Percentiles rank a stretch among this genome's conserved stretches.
Evolutionary conservation across 2,329 filamentous ascomycete genomes (phyloP).

Genomic region (Pseudonectria foliicola): DNA sequence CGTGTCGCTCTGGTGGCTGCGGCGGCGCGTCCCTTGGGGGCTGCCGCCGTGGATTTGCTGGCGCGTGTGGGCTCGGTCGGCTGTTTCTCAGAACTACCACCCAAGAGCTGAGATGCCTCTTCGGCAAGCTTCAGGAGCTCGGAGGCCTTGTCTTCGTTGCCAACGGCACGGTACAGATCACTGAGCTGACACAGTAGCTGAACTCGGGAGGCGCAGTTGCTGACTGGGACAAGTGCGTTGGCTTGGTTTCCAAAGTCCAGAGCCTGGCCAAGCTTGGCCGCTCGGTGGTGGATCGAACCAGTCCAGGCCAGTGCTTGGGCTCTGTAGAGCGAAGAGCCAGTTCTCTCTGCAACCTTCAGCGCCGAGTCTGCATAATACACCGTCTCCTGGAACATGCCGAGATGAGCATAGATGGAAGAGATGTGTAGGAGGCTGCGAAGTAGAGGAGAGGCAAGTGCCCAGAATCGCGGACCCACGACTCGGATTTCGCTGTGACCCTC

Average conservation of each 20-base stretch:
- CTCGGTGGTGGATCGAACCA: conserved; percentile 47
- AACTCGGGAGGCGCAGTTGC: conserved; percentile 29
- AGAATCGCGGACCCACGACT: conserved; percentile 56
- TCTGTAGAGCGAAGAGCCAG: conserved; percentile 53
- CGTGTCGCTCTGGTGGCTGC: conserved; percentile 19
- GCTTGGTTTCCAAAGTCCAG: conserved; percentile 47
- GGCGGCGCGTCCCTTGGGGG: conserved; percentile 11
- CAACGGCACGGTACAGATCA: conserved; percentile 45
- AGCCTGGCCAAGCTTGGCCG: conserved; percentile 53
- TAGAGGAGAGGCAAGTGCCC: conserved; percentile 69
- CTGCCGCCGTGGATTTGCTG: conserved; percentile 6
- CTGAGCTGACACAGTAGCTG: conserved; percentile 48
- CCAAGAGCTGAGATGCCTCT: conserved; percentile 33
- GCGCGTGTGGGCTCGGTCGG: conserved; percentile 4
- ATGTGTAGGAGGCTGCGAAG: conserved; percentile 66
- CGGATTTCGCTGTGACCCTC: conserved; percentile 11
- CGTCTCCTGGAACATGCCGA: conserved; percentile 83
- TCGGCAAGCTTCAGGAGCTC: conserved; percentile 44
- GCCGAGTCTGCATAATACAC: conserved; percentile 83
- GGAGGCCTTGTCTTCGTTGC: conserved; percentile 36
- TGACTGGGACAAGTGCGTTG: conserved; percentile 41
- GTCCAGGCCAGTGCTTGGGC: conserved; percentile 49
- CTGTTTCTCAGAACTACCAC: conserved; percentile 14
- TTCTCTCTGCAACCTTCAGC: conserved; percentile 64
- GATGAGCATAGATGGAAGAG: conserved; percentile 70